Base-by-base conservation (phyloP, 345 rosid species). In the Conringia planisiliqua region DNA sequence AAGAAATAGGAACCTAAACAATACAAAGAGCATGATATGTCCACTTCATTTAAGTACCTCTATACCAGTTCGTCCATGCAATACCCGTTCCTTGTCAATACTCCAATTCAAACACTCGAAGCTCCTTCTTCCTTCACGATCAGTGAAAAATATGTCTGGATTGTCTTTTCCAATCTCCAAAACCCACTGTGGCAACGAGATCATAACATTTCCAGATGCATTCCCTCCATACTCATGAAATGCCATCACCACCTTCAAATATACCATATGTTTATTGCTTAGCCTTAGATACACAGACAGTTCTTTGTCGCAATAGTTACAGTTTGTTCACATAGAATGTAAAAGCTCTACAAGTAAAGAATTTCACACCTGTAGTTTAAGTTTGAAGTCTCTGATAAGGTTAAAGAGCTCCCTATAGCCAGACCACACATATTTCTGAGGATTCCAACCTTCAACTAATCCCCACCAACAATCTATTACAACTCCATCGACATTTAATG, bases 391-490 rank as follows among this genome's bases (percentile, higher is more conserved):
- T 76, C 76, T 82, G 72, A 89, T 76, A 56, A 89, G 79, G 76
- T 87, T 85, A 73, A 94, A 94, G 54, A 91, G 82, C 35, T 94
- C 96, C 62, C 88, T 82, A 58, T 94, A 94, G 78, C 98, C 98
- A 77, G 96, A 85, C 98, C 98, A 94, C 6, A 75, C 88, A 78
- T 91, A 94, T 48, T 91, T 91, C 82, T 87, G 94, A 44, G 98
- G 98, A 64, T 70, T 87, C 98, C 98, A 94, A 10, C 87, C 86
- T 85, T 94, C 98, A 73, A 89, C 90, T 62, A 91, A 86, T 58
- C 96, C 98, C 98, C 98, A 91, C 98, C 98, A 94, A 84, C 98
- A 94, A 80, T 89, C 89, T 75, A 94, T 87, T 30, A 76, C 75
- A 27, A 91, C 86, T 48, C 98, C 97, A 85, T 89, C 96, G 5